These are phyloP conservation scores for Antitrichia curtipendula DNA, from an alignment of 225 moss, liverwort and hornwort species.

Conservation along the genomic window DNA sequence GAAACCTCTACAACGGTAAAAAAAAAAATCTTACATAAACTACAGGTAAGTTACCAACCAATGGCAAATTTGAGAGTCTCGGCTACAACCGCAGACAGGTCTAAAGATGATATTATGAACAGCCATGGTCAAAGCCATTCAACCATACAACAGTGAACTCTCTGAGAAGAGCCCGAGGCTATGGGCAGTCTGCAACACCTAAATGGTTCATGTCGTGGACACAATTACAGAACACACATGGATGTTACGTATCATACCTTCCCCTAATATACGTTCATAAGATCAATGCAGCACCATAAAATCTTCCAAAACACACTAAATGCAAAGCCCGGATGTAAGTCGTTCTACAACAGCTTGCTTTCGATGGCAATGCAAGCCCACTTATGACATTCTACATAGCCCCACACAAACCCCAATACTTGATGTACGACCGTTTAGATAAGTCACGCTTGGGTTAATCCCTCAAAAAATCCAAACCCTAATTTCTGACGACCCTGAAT, in stretches of 20 bases:
- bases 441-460: background rate
- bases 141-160: background rate
- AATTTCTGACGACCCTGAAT: background rate
- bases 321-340: background rate
- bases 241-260: background rate
- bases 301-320: background rate
- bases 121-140: no score
- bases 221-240: background rate
- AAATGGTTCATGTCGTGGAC: background rate
- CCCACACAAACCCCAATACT: background rate
- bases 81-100: no score
- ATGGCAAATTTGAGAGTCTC: no score
- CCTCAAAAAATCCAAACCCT: background rate
- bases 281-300: no score
- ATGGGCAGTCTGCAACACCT: background rate
- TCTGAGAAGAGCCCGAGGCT: background rate
- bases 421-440: no score
- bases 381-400: background rate
- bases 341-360: background rate
- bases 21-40: no score
- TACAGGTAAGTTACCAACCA: no score
- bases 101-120: no score
- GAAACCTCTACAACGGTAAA: no score
- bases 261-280: background rate
- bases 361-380: background rate